Evolutionary conservation across 768 basidiomycete genomes (phyloP), one percentile per base, ranked within the genome.

Genomic region (Lyophyllum semitale): DNA sequence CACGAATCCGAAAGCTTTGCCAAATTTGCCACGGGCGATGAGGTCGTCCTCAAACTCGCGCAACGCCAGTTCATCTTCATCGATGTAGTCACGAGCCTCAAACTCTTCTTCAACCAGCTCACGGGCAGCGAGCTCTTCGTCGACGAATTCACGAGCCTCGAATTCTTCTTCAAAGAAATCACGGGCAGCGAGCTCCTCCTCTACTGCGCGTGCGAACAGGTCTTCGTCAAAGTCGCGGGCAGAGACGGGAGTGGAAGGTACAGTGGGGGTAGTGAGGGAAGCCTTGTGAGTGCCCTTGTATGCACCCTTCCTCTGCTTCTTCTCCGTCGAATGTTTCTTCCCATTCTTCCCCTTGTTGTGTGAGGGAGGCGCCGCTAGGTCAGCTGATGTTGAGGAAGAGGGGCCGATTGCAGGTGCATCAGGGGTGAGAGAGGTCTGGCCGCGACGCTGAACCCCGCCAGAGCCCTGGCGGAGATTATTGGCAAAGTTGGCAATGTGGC

Each of bases 171-270:
- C 6, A 3, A 12, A 29, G 33, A 40, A 38, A 42, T 30, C 33
- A 12, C 42, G 41, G 23, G 44, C 41, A 2, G 33, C 51, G 41
- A 46, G 18, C 23, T 53, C 30, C 15, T 44, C 51, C 4, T 44
- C 8, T 1, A 53, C 15, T 3, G 54, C 29, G 23, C 54, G 54
- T 12, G n/a, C 22, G 30, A 55, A 44, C 8, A 49, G 43, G 17
- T 51, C 37, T 12, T 55, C 47, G 6, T 55, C 54, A 50, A 58
- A 18, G 37, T 58, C 55, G 2, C 55, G 55, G 8, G 37, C 13
- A 40, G 43, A 2, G 23, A 51, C 6, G 11, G 29, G 20, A 26
- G 49, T 41, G 15, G 49, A 13, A 42, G 37, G 9, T 1, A 38
- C 1, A 30, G 49, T 18, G 23, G 37, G 7, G 4, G 57, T 44